These are phyloP conservation scores for Piloderma croceum DNA, from an alignment of 768 basidiomycete genomes.

Conservation along the genomic window DNA sequence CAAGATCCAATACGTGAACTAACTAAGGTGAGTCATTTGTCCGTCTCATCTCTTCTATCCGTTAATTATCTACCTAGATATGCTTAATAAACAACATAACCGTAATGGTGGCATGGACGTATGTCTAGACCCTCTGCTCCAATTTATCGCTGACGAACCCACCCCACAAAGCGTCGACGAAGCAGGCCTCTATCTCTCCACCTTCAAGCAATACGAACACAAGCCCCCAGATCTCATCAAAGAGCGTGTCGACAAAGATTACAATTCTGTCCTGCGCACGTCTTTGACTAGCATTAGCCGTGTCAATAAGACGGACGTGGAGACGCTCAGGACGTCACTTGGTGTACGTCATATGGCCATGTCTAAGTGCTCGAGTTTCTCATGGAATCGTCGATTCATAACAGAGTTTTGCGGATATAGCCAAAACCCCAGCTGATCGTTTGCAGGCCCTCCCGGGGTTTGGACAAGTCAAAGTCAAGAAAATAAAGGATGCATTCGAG, in stretches of 20 bases:
- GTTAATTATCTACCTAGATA: slow-evolving; percentile 35
- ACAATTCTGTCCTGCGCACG: slow-evolving; percentile 71
- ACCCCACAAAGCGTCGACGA: slow-evolving; percentile 64
- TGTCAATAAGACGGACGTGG: slow-evolving; percentile 96
- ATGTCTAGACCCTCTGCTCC: slow-evolving; percentile 17
- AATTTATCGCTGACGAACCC: slow-evolving; percentile 5
- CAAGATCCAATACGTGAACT: slow-evolving; percentile 88
- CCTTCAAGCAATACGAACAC: slow-evolving; percentile 91
- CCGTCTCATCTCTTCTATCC: slow-evolving; percentile 1
- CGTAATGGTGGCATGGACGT: slow-evolving; percentile 90
- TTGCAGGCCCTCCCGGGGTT: slow-evolving; percentile 86
- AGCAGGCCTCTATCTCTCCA: slow-evolving; percentile 84
- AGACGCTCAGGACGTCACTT: slow-evolving; percentile 85
- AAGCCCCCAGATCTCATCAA: slow-evolving; percentile 92
- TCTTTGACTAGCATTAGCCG: slow-evolving; percentile 85
- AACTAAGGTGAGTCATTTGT: slow-evolving; percentile 55
- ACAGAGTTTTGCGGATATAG: slow-evolving; percentile 84
- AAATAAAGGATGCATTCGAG: slow-evolving; percentile 86
- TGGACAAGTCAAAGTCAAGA: slow-evolving; percentile 88
- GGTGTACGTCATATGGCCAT: slow-evolving; percentile 57
- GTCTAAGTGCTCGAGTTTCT: slow-evolving; percentile 3
- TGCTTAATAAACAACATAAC: slow-evolving; percentile 93
- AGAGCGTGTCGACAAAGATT: slow-evolving; percentile 88
- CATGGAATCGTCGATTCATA: not conserved
- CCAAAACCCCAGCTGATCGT: slow-evolving; percentile 64